Evolutionary conservation across 2,329 filamentous ascomycete genomes (phyloP), one percentile per base, ranked within the genome.

Genomic region (Aureobasidium sp.): DNA sequence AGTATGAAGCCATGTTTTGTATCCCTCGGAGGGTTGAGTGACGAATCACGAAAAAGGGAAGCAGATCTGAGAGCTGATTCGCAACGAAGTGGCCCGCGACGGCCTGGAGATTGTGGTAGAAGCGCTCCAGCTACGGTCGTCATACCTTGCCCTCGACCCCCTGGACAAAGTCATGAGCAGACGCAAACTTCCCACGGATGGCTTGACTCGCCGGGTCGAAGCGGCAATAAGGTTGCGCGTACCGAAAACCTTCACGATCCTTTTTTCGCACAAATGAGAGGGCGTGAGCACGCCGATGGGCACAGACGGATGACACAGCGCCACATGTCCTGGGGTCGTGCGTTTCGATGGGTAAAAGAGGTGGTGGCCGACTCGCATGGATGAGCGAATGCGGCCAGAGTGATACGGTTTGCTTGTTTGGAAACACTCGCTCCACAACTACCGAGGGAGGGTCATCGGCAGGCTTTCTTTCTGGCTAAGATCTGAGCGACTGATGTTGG

Each of bases 211-310:
- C 25, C 29, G n/a, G 39, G 41, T 47, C 42, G 42, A 39, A 47
- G 54, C 54, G 42, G 45, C 16, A 60, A 30, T 51, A 45, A 61
- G 50, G 59, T 61, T 61, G 59, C 39, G 49, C 34, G 59, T 39
- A 48, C 59, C 59, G 59, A 61, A 60, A 61, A 50, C 50, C 42
- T 48, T 50, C 39, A 39, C 37, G 30, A 45, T 61, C 49, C 49
- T 48, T 55, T 48, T 50, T 39, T 21, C 34, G 37, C 27, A 55
- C 41, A 50, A 61, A 47, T 61, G 32, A 61, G 41, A 54, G 45
- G 45, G 27, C 27, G 36, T 61, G 49, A 34, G 39, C 16, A 42
- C 5, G 53, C 41, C 51, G 29, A 54, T 57, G 39, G 25, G 59
- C 59, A 61, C 59, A 49, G 59, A 61, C 59, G 9, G 27, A 45